Evolutionary conservation across 345 rosid genomes (phyloP).

Genomic region (Linum usitatissimum): DNA sequence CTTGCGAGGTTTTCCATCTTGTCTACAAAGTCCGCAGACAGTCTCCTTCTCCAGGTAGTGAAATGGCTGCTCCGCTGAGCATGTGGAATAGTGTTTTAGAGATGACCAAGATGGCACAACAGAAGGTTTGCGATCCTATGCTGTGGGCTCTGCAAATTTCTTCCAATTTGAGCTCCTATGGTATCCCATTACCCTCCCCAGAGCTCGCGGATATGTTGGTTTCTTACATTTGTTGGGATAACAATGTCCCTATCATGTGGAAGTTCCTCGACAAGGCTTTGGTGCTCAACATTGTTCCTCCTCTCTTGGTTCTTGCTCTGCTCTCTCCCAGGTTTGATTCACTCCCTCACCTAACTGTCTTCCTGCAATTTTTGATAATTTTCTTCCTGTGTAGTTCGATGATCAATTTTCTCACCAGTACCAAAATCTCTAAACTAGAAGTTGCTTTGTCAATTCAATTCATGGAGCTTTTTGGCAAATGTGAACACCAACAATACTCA

Average conservation of each 20-base stretch:
- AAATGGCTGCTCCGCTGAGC: neutral
- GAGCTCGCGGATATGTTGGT: conserved; percentile 19
- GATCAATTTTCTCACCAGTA: neutral
- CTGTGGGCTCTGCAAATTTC: conserved; percentile 7
- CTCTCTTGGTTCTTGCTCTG: conserved; percentile 18
- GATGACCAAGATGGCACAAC: conserved; percentile 3
- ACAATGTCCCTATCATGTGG: conserved; percentile 24
- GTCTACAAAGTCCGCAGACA: too few species aligned
- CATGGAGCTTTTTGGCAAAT: neutral
- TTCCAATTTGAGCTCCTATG: neutral
- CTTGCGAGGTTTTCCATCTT: too few species aligned
- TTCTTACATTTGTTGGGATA: conserved; percentile 26
- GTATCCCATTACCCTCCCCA: conserved; percentile 16
- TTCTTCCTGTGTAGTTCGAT: too few species aligned
- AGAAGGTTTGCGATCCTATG: conserved; percentile 4
- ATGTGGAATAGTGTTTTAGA: conserved; percentile 1
- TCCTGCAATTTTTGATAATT: too few species aligned
- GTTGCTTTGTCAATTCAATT: neutral
- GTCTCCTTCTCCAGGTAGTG: too few species aligned
- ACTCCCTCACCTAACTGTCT: neutral
- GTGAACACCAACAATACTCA: neutral
- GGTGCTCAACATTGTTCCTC: conserved; percentile 19
- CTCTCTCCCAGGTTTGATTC: conserved; percentile 18
- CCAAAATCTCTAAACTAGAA: neutral
- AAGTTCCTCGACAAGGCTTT: conserved; percentile 25